phyloP scores from a whole-genome alignment of 768 basidiomycete genomes.

The Leccinum longicurvipes region DNA sequence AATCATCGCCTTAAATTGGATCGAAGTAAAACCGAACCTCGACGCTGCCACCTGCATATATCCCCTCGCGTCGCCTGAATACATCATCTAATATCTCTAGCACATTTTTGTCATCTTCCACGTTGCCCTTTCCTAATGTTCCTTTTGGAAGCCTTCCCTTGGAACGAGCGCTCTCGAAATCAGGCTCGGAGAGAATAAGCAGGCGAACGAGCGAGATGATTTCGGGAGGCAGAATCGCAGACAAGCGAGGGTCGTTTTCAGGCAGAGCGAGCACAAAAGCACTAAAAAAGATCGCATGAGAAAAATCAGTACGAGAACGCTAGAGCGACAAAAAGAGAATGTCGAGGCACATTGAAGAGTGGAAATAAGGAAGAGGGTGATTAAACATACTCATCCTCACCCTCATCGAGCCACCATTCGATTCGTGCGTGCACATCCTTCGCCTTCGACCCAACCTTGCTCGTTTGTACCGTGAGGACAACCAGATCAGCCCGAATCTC shows the following conservation, averaged over 20 bases:
- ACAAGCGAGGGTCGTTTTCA: slow-evolving; percentile 47
- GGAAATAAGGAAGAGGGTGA: background rate
- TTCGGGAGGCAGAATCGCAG: slow-evolving; percentile 55
- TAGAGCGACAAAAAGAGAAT: background rate
- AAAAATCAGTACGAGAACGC: background rate
- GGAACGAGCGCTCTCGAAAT: slow-evolving; percentile 55
- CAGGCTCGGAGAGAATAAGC: slow-evolving; percentile 50
- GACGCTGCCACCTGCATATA: slow-evolving; percentile 38
- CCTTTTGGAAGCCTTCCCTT: slow-evolving; percentile 78
- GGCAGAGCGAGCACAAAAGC: slow-evolving; percentile 8
- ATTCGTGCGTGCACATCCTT: slow-evolving; percentile 43
- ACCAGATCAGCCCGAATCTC: slow-evolving; percentile 74
- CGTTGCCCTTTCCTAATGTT: slow-evolving; percentile 29
- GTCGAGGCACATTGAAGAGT: background rate
- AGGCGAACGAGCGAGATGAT: slow-evolving; percentile 65
- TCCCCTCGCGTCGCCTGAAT: slow-evolving; percentile 43
- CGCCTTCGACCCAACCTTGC: slow-evolving; percentile 8
- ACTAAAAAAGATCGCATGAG: slow-evolving; percentile 1
- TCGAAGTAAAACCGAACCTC: slow-evolving; percentile 35
- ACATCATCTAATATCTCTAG: slow-evolving; percentile 48
- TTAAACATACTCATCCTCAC: slow-evolving; percentile 76
- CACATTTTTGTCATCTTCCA: slow-evolving; percentile 22
- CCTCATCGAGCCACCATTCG: slow-evolving; percentile 92
- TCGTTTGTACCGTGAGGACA: slow-evolving; percentile 38
- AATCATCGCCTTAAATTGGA: background rate